Conservation (phyloP, 192 early-diverging fungal genomes). For the Entrophospora sp. region DNA sequence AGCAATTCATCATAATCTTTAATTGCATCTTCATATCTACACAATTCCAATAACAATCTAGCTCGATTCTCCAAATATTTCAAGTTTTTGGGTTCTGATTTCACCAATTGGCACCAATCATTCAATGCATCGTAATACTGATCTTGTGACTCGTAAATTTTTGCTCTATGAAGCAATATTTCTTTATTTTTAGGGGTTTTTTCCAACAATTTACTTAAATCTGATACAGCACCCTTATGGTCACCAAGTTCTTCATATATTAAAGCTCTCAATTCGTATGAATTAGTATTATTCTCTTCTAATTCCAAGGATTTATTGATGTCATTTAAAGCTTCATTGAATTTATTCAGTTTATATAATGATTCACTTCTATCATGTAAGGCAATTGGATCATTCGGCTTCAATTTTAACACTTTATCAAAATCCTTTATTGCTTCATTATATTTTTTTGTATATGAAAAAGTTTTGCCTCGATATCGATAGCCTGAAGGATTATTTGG, state of each 20-base stretch:
- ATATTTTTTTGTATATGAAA: background rate
- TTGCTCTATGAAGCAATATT: background rate
- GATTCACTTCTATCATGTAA: background rate
- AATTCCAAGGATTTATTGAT: conserved; percentile 9
- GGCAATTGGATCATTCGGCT: background rate
- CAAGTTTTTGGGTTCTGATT: background rate
- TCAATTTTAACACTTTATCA: background rate
- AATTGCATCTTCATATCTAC: conserved; percentile 1
- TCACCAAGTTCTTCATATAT: background rate
- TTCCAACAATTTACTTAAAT: background rate
- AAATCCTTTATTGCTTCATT: conserved; percentile 12
- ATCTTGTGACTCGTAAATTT: background rate
- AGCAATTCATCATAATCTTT: background rate
- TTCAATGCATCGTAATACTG: background rate
- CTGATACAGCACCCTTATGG: background rate
- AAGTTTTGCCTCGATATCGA: background rate
- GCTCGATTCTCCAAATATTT: background rate
- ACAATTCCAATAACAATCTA: background rate
- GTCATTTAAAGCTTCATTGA: background rate
- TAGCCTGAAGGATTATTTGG: background rate
- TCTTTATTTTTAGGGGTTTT: background rate
- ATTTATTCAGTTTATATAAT: background rate
- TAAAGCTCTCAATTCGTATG: background rate
- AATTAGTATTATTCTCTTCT: background rate
- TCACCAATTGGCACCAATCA: background rate